Base-by-base conservation (phyloP, 176 grass and related monocot species). In the Tuctoria greenei region DNA sequence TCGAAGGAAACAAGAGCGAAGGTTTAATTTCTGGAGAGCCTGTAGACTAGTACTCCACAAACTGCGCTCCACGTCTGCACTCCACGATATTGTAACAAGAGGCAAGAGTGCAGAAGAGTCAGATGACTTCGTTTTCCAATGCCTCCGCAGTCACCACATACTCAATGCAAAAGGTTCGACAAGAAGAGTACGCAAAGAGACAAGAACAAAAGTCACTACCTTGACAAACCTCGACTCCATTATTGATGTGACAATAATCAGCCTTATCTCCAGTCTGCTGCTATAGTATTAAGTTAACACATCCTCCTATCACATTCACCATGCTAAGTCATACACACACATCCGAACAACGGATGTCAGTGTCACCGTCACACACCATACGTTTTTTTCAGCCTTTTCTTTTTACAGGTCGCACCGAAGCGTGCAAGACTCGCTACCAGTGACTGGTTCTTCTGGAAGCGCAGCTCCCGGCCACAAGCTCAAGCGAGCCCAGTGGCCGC, bases 331-430 rank as follows among this genome's bases (percentile, higher is more conserved):
- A 41, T 42, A 59, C 66, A 49, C 18, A 82, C 42, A 50, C 45
- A 52, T 72, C 47, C 52, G 66, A 73, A n/a, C 21, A 49, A 41
- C 34, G 66, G 58, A 66, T 66, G 73, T 78, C 60, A 67, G n/a
- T n/a, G n/a, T 78, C 60, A 67, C 50, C 67, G 73, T 78, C 60
- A 67, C 60, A 61, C 52, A 49, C 41, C 74, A 73, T 51, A 58
- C 7, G 2, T 23, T 71, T 61, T 17, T 51, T 16, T n/a, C 21
- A 14, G 1, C 8, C 40, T 44, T 49, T 51, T 31, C 31, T 31
- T 31, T 81, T 31, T 75, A 76, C 66, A 72, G 62, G 57, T n/a
- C 59, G 69, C n/a, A 57, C 4, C 46, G 10, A 70, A 40, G 23
- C 57, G 46, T 81, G 65, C 26, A 7, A 24, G 79, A 59, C 66